phyloP scores from a whole-genome alignment of 108 stramenopile species.

The Licmophora abbreviata region DNA sequence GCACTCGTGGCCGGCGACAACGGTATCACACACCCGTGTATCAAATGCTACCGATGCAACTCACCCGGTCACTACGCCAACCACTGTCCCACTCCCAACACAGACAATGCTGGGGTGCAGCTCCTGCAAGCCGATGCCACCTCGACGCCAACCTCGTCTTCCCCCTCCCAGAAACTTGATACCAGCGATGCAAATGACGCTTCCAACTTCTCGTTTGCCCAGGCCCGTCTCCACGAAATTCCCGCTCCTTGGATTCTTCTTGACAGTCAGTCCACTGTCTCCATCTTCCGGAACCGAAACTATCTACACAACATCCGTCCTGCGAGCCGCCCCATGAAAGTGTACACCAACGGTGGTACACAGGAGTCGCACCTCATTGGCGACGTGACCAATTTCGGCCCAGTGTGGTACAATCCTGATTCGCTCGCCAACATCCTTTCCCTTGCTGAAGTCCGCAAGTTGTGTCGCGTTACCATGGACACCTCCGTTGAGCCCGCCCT shows the following conservation, averaged over 20 bases:
- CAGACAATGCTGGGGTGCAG: too few relatives aligned
- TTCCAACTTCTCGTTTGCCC: too few relatives aligned
- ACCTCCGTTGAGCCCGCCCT: conserved; percentile 4
- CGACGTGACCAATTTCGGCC: conserved; percentile 14
- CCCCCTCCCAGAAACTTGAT: too few relatives aligned
- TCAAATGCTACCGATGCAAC: conserved; percentile 4
- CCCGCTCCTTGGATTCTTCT: conserved; percentile 13
- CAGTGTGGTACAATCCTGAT: conserved; percentile 29
- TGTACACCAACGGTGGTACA: conserved; percentile 17
- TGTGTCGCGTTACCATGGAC: conserved; percentile 16
- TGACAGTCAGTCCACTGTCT: conserved; percentile 34
- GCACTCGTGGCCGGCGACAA: conserved; percentile 3
- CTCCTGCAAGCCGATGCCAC: too few relatives aligned
- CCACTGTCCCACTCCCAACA: neutral
- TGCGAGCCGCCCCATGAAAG: neutral
- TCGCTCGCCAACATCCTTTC: conserved; percentile 39
- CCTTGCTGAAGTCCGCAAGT: conserved; percentile 8
- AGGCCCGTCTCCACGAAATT: too few relatives aligned
- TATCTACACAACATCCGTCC: conserved; percentile 13
- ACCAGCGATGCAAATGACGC: too few relatives aligned
- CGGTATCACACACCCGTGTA: neutral
- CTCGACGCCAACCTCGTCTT: too few relatives aligned
- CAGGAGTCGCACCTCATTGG: conserved; percentile 5
- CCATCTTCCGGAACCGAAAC: conserved; percentile 19
- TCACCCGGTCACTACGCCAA: neutral